Percentiles rank a stretch among this genome's conserved stretches.
Evolutionary conservation across 305 asterid species (phyloP).

Genomic region (Fraxinus baroniana): DNA sequence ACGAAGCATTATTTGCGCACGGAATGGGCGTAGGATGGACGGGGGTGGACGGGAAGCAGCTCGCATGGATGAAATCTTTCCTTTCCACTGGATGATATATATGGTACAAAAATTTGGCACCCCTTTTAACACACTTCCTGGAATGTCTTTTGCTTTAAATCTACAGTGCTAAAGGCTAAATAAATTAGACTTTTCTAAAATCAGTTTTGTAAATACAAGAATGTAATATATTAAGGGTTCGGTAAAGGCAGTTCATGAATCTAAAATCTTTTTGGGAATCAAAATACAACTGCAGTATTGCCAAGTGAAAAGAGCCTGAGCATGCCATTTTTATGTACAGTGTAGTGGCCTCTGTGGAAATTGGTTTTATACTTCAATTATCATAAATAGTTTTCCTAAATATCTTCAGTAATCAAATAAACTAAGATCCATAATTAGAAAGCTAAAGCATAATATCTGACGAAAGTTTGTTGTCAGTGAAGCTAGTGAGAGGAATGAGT

Average conservation of each 20-base stretch:
- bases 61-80: slow-evolving; percentile 31
- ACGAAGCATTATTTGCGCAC: slow-evolving; percentile 21
- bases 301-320: neutral
- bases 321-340: neutral
- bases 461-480: neutral
- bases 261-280: neutral
- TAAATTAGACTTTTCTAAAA: neutral
- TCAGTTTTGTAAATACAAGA: neutral
- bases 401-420: neutral
- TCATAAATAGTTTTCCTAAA: neutral
- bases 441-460: neutral
- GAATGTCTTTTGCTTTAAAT: slow-evolving; percentile 29
- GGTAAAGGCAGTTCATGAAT: neutral
- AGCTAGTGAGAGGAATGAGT: neutral
- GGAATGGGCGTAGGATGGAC: slow-evolving; percentile 20
- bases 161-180: slow-evolving; percentile 13
- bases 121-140: slow-evolving; percentile 24
- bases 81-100: slow-evolving; percentile 29
- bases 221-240: neutral
- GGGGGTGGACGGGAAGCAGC: slow-evolving; percentile 35
- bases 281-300: neutral
- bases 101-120: slow-evolving; percentile 34
- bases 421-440: neutral
- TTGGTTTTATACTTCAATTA: neutral
- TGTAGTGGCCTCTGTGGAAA: neutral